Base-by-base conservation (phyloP, 2,329 filamentous ascomycete genomes). In the Mycocentrospora acerina region DNA sequence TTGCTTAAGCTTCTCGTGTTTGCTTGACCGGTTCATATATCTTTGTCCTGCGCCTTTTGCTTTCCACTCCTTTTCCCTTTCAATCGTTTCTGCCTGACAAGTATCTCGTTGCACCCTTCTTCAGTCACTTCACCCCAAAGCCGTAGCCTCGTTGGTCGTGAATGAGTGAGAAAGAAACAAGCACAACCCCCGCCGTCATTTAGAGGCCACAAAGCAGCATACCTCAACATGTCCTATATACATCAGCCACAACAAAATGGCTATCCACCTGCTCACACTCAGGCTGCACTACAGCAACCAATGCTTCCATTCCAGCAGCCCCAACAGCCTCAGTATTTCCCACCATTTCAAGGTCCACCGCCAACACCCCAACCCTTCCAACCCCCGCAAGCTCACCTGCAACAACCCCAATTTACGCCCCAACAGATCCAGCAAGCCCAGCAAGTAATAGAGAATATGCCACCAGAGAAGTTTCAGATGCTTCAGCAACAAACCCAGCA, bases 391-490 rank as follows among this genome's bases (percentile, higher is more conserved):
- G 44, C 36, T 17, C 32, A 42, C 12, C 18, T 26, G 14, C 40
- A 43, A 35, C 49, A 52, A 25, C 31, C 42, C 5, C 40, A 44
- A 42, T 44, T 42, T 27, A 55, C 54, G 2, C 39, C 51, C n/a
- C 51, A 60, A 26, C 56, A 63, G 29, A 36, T 58, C 18, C 54
- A 60, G 26, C 59, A 62, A 41, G 47, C 60, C 3, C 57, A 65
- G 37, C 51, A 56, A 29, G 47, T 58, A n/a, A 37, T 62, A 11
- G 55, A 60, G 27, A 53, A 48, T 24, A 54, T 63, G 46, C 57
- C 60, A 25, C 57, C 59, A 8, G 59, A 64, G 32, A 63, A 64
- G 32, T 37, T 61, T 5, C 55, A 62, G 30, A 47, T 57, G 29
- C 35, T 56, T 16, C 59, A 62, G 36, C 61, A 64, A 35, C 55